phyloP scores from a whole-genome alignment of 2,329 filamentous ascomycete species.

The Phyllosticta paracitricarpa region DNA sequence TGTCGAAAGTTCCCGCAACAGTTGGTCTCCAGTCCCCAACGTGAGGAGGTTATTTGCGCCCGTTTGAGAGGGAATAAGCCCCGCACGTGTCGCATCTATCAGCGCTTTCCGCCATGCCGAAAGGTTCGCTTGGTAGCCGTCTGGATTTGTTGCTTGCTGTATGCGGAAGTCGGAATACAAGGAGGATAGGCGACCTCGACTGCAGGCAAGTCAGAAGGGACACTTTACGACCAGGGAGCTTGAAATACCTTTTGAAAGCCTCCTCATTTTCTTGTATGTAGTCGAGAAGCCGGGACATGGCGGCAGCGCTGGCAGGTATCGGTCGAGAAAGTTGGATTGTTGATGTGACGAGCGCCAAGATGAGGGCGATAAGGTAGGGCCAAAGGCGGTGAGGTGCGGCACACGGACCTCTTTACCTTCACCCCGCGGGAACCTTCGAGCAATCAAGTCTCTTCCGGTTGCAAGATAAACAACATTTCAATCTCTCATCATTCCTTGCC shows the following conservation, averaged over 20 bases:
- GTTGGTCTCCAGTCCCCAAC: slow-evolving; percentile 46
- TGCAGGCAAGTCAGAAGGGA: slow-evolving; percentile 11
- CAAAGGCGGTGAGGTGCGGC: background rate
- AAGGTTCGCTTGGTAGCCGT: slow-evolving; percentile 74
- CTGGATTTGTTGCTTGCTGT: slow-evolving; percentile 68
- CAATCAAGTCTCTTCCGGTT: background rate
- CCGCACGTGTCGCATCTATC: slow-evolving; percentile 56
- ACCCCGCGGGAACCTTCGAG: background rate
- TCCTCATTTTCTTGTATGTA: slow-evolving; percentile 45
- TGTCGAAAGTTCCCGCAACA: slow-evolving; percentile 62
- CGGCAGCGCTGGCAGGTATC: slow-evolving; percentile 12
- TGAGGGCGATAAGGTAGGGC: background rate
- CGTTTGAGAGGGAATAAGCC: slow-evolving; percentile 40
- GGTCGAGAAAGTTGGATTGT: background rate
- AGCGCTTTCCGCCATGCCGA: slow-evolving; percentile 69
- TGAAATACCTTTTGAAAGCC: slow-evolving; percentile 34
- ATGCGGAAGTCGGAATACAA: slow-evolving; percentile 79
- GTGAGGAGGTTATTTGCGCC: slow-evolving; percentile 38
- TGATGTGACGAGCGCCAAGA: slow-evolving; percentile 10
- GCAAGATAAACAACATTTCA: background rate
- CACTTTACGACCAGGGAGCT: too few relatives aligned
- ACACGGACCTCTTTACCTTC: background rate
- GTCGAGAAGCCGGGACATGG: slow-evolving; percentile 58
- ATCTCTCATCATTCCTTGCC: slow-evolving; percentile 29
- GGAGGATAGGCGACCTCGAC: slow-evolving; percentile 66